These are phyloP conservation scores for Mortierella sp. DNA, from an alignment of 371 early-diverging fungal genomes.

Conservation along the genomic window DNA sequence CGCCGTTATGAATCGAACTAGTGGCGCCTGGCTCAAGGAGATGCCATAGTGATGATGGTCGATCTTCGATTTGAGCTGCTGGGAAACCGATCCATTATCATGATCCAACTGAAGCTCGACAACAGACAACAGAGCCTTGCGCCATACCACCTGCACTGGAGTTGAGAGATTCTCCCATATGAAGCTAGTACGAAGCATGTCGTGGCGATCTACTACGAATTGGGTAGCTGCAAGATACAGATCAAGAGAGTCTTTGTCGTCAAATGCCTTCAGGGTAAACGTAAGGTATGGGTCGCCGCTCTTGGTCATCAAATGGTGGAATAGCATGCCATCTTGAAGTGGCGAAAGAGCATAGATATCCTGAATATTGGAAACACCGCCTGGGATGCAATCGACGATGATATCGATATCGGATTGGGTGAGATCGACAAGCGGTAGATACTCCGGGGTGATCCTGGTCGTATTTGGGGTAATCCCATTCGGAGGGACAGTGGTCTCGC, in stretches of 20 bases:
- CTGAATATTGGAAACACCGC: conserved; percentile 20
- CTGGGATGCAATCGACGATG: conserved; percentile 1
- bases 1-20: conserved; percentile 2
- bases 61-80: conserved; percentile 9
- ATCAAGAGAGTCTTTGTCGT: conserved; percentile 6
- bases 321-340: conserved; percentile 19
- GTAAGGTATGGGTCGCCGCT: conserved; percentile 10
- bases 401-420: conserved; percentile 11
- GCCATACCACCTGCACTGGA: conserved; percentile 21
- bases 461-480: conserved; percentile 8
- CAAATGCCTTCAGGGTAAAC: neutral
- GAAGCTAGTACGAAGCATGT: conserved; percentile 15
- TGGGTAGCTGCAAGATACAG: conserved; percentile 8
- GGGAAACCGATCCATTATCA: conserved; percentile 6
- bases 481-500: conserved; percentile 4
- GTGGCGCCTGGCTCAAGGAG: conserved; percentile 9
- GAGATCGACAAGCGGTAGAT: conserved; percentile 15
- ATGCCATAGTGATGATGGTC: conserved; percentile 1
- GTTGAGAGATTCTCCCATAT: conserved; percentile 20
- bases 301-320: conserved; percentile 17
- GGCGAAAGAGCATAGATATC: conserved; percentile 24
- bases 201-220: conserved; percentile 12
- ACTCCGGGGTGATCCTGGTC: conserved; percentile 1
- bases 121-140: conserved; percentile 5
- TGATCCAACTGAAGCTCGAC: conserved; percentile 9